Percentiles rank a stretch among this genome's conserved stretches.
phyloP scores from a whole-genome alignment of 768 basidiomycete species.

The Tricholoma saponaceum region DNA sequence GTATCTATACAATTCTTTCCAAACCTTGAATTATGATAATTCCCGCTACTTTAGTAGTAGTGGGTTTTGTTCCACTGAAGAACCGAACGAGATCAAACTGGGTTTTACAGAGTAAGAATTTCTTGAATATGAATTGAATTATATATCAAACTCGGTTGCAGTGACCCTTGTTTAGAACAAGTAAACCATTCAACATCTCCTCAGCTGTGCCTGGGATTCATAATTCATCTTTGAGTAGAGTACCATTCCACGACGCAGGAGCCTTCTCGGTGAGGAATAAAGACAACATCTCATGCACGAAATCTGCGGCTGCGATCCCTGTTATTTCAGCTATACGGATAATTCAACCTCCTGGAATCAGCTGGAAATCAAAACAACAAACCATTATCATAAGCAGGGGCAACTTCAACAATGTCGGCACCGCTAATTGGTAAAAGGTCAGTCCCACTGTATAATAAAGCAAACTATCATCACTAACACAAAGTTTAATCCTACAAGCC shows the following conservation, averaged over 20 bases:
- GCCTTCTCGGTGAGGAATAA: constrained; percentile 48
- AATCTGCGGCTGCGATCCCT: constrained; percentile 61
- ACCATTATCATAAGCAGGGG: constrained; percentile 73
- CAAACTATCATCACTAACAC: constrained; percentile 44
- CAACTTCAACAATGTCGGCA: constrained; percentile 70
- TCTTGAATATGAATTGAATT: neutral
- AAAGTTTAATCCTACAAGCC: constrained; percentile 74
- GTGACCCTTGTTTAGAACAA: neutral
- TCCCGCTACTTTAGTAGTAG: too few species aligned
- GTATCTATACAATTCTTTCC: neutral
- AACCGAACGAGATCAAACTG: too few species aligned
- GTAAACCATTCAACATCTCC: neutral
- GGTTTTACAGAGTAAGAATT: too few species aligned
- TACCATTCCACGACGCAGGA: constrained; percentile 10
- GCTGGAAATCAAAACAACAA: constrained; percentile 10
- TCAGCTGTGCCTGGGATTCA: neutral
- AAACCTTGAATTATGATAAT: neutral
- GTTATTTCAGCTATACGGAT: constrained; percentile 54
- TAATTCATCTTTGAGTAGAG: constrained; percentile 7
- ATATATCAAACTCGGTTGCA: neutral
- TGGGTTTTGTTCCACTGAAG: too few species aligned
- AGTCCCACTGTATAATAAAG: neutral
- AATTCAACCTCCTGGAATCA: neutral
- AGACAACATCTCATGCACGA: constrained; percentile 66
- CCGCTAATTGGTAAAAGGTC: constrained; percentile 36